Percentiles rank a stretch among this genome's conserved stretches.
These are phyloP conservation scores for Metschnikowia anglica DNA, from an alignment of 805 yeast genomes.

Conservation along the genomic window DNA sequence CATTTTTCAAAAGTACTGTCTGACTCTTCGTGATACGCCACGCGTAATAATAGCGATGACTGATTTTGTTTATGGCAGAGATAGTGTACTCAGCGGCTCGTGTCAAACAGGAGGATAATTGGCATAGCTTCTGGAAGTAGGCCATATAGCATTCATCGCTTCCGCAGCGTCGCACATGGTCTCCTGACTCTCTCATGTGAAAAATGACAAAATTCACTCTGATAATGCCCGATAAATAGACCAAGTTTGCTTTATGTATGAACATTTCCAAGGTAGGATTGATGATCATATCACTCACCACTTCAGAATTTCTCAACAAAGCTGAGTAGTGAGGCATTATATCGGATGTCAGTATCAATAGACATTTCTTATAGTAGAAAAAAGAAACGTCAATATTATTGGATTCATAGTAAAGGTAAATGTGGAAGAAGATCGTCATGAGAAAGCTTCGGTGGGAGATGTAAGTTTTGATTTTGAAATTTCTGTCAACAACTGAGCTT, in stretches of 20 bases:
- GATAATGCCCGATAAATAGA: constrained; percentile 31
- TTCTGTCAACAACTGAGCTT: constrained; percentile 13
- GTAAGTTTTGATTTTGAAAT: constrained; percentile 18
- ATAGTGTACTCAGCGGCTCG: constrained; percentile 27
- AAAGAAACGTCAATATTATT: constrained; percentile 13
- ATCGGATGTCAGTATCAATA: constrained; percentile 18
- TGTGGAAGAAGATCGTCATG: constrained; percentile 20
- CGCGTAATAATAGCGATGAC: constrained; percentile 62
- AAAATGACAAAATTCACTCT: constrained; percentile 32
- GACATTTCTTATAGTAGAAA: constrained; percentile 19
- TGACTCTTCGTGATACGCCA: constrained; percentile 66
- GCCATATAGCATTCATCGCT: constrained; percentile 10
- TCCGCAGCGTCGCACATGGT: constrained; percentile 21
- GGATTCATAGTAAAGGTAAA: constrained; percentile 20
- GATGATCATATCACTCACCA: constrained; percentile 25
- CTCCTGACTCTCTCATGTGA: constrained; percentile 22
- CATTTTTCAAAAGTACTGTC: constrained; percentile 36
- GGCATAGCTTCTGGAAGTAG: constrained; percentile 17
- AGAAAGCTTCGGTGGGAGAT: constrained; percentile 19
- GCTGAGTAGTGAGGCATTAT: constrained; percentile 21
- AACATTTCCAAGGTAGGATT: constrained; percentile 23
- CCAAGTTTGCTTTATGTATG: constrained; percentile 34
- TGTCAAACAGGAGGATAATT: constrained; percentile 19
- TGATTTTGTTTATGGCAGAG: constrained; percentile 38
- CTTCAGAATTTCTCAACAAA: constrained; percentile 19